These are phyloP conservation scores for Aspergillus texensis DNA, from an alignment of 2,329 filamentous ascomycete genomes.

Conservation along the genomic window DNA sequence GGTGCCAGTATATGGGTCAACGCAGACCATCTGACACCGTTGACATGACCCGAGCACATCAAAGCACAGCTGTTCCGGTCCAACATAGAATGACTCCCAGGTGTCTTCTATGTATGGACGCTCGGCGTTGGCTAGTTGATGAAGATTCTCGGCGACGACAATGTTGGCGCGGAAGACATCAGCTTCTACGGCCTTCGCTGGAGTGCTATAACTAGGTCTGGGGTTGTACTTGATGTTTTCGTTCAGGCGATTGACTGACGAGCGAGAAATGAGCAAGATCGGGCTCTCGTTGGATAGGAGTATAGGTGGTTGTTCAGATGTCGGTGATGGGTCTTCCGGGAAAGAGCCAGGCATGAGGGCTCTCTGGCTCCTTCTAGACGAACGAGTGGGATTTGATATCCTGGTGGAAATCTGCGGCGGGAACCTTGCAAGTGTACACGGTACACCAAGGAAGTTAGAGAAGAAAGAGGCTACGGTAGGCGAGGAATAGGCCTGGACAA, in stretches of 20 bases:
- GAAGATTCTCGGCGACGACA: conserved; percentile 62
- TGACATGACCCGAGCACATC: conserved; percentile 80
- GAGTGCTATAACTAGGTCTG: conserved; percentile 35
- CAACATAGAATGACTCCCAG: conserved; percentile 72
- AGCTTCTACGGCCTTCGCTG: conserved; percentile 60
- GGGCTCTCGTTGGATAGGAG: conserved; percentile 91
- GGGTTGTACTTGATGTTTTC: conserved; percentile 63
- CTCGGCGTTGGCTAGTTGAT: conserved; percentile 48
- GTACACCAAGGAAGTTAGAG: conserved; percentile 70
- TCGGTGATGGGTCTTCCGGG: conserved; percentile 48
- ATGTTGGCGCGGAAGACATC: conserved; percentile 89
- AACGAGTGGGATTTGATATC: conserved; percentile 34
- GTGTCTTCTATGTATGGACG: conserved; percentile 76
- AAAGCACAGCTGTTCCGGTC: conserved; percentile 41
- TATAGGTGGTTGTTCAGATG: conserved; percentile 59
- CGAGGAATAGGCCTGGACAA: conserved; percentile 70
- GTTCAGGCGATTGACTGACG: conserved; percentile 80
- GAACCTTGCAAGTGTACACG: conserved; percentile 83
- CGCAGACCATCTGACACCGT: conserved; percentile 93
- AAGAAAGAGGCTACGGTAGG: conserved; percentile 74
- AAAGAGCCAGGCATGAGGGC: conserved; percentile 57
- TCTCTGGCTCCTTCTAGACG: conserved; percentile 22
- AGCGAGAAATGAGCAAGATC: conserved; percentile 79
- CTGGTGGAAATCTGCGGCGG: conserved; percentile 69
- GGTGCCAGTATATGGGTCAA: conserved; percentile 79